Percentiles rank a stretch among this genome's conserved stretches.
Evolutionary conservation across 257 asterid species (phyloP).

Genomic region (Voacanga thouarsii): DNA sequence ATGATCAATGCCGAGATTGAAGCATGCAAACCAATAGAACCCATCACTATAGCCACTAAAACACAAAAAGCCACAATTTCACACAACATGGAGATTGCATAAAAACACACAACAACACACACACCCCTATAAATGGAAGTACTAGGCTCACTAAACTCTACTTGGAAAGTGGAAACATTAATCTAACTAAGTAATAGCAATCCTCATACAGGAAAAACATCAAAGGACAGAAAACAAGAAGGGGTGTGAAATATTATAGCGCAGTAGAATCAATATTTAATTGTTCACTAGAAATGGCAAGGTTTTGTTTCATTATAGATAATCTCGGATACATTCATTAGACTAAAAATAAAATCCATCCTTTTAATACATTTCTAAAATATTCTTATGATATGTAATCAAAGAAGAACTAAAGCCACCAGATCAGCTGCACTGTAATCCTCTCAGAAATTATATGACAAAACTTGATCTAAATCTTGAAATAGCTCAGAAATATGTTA

Average conservation of each 20-base stretch:
- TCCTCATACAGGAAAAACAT: background rate
- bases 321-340: background rate
- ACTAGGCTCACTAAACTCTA: background rate
- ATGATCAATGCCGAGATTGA: background rate
- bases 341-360: background rate
- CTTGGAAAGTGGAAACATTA: background rate
- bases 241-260: background rate
- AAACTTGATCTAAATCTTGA: background rate
- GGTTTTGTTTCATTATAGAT: background rate
- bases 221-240: background rate
- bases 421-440: background rate
- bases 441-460: background rate
- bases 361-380: background rate
- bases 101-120: background rate
- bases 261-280: background rate
- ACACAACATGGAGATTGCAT: background rate
- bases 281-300: background rate
- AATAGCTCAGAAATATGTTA: background rate
- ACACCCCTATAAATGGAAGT: background rate
- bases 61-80: background rate
- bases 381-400: background rate
- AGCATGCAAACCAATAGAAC: background rate
- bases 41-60: background rate
- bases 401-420: background rate
- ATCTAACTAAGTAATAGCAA: background rate